Percentiles rank a stretch among this genome's conserved stretches.
Conservation (phyloP, 2,329 filamentous ascomycete species). For the Trichophyton benhamiae region DNA sequence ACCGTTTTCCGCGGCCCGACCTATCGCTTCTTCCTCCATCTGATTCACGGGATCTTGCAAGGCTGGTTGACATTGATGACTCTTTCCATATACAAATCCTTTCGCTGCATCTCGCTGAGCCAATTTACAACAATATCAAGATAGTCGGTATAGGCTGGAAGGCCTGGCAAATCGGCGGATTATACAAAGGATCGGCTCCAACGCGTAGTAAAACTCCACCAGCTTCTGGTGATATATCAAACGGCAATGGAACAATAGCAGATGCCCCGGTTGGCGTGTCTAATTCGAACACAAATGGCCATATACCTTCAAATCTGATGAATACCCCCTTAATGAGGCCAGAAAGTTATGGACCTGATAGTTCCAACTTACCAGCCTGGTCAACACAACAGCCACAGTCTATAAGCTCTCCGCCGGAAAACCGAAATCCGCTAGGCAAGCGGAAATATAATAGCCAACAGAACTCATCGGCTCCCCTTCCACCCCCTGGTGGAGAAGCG, state of each 20-base stretch:
- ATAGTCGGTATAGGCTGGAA: constrained; percentile 30
- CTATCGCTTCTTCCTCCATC: background rate
- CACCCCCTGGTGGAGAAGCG: background rate
- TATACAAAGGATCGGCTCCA: constrained; percentile 23
- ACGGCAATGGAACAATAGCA: background rate
- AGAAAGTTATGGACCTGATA: background rate
- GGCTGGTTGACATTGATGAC: constrained; percentile 29
- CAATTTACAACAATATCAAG: constrained; percentile 23
- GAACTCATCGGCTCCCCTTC: background rate
- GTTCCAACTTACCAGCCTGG: background rate
- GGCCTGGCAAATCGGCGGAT: constrained; percentile 26
- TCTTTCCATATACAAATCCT: constrained; percentile 22
- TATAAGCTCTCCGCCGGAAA: background rate
- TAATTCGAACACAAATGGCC: background rate
- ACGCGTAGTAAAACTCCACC: background rate
- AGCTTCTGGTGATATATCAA: background rate
- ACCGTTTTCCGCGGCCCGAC: background rate
- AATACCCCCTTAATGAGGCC: no score
- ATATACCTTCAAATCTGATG: background rate
- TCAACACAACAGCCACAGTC: background rate
- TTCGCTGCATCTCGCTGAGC: constrained; percentile 22
- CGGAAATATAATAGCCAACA: background rate
- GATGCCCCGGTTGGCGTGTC: background rate
- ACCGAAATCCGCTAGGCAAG: background rate
- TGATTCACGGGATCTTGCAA: constrained; percentile 19